These are phyloP conservation scores for Pyronema omphalodes DNA, from an alignment of 495 filamentous ascomycete species.

Conservation along the genomic window DNA sequence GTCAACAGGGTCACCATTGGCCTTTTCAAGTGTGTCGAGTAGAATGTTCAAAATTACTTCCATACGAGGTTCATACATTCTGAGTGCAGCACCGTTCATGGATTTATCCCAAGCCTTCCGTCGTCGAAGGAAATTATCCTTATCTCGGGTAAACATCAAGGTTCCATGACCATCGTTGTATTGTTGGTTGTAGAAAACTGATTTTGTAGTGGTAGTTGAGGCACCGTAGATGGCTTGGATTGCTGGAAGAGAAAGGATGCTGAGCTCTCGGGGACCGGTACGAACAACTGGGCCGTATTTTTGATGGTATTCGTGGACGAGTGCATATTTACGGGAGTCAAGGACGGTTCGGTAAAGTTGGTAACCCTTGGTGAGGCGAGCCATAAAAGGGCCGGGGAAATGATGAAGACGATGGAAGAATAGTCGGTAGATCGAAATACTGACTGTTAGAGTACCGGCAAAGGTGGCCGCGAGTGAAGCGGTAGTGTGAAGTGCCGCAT, in stretches of 20 bases:
- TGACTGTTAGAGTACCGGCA: neutral
- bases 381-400: neutral
- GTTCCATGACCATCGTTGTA: neutral
- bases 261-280: neutral
- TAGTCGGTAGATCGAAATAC: neutral
- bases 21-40: neutral
- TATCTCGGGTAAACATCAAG: neutral
- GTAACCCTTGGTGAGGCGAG: neutral
- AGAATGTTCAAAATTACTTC: neutral
- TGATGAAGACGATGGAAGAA: neutral
- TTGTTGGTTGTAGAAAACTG: neutral
- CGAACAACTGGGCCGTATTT: neutral
- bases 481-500: neutral
- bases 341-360: neutral
- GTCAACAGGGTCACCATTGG: neutral
- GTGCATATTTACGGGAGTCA: neutral
- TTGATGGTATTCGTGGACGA: neutral
- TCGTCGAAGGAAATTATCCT: neutral
- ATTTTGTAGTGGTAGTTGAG: neutral
- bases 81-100: neutral
- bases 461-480: neutral
- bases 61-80: neutral
- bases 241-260: neutral
- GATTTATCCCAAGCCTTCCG: neutral
- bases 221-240: neutral